These are phyloP conservation scores for Clarireedia paspali DNA, from an alignment of 2,329 filamentous ascomycete genomes.

Conservation along the genomic window DNA sequence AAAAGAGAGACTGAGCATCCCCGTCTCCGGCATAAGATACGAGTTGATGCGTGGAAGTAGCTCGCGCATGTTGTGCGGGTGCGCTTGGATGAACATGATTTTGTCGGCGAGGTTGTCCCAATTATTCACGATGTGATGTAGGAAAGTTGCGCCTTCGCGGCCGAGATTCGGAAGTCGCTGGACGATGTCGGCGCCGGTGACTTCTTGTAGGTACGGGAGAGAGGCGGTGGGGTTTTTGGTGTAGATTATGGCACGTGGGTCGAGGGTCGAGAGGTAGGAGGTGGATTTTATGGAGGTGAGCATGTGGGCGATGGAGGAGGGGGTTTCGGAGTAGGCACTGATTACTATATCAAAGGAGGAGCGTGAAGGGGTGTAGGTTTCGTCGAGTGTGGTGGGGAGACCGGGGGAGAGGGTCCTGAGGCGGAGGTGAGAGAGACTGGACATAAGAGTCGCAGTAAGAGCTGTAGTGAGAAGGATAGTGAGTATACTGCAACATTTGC, in stretches of 20 bases:
- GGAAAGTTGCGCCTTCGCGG: conserved; percentile 40
- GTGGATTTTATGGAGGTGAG: conserved; percentile 19
- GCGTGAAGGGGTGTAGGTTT: conserved; percentile 8
- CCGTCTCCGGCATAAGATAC: conserved; percentile 36
- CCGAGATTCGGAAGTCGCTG: conserved; percentile 33
- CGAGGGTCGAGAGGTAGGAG: conserved; percentile 13
- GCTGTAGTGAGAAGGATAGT: no score
- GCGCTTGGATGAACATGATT: conserved; percentile 41
- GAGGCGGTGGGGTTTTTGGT: conserved; percentile 19
- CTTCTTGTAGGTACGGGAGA: conserved; percentile 14
- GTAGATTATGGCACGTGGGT: conserved; percentile 21
- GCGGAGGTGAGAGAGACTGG: not conserved
- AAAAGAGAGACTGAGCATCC: conserved; percentile 38
- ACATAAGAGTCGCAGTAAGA: no score
- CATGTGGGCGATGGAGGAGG: conserved; percentile 14
- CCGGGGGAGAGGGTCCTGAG: not conserved
- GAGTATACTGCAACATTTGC: no score
- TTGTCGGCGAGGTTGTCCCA: conserved; percentile 39
- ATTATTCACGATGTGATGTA: conserved; percentile 36
- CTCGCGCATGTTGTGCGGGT: conserved; percentile 34
- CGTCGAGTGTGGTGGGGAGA: conserved; percentile 13
- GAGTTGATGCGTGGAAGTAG: conserved; percentile 33
- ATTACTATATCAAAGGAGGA: conserved; percentile 25
- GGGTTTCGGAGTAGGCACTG: conserved; percentile 22
- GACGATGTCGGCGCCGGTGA: conserved; percentile 21